A percentile compares a stretch with the other conserved stretches of the same genome.
Evolutionary conservation across 345 rosid species (phyloP).

Genomic region (Bruguiera gymnorhiza): DNA sequence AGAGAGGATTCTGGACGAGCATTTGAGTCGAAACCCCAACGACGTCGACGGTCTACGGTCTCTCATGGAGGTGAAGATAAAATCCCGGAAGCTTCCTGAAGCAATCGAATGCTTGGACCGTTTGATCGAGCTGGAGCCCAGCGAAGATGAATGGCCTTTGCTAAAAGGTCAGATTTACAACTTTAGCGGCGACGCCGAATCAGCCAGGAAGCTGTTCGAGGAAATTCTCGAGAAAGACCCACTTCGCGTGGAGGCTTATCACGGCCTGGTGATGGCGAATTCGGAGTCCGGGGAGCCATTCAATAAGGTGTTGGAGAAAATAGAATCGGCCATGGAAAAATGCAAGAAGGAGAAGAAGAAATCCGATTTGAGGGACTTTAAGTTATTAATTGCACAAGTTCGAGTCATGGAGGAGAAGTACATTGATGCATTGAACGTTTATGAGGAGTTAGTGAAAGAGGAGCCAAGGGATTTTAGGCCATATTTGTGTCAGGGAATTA

Average conservation of each 20-base stretch:
- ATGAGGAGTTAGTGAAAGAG: slow-evolving; percentile 75
- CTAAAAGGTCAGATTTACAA: slow-evolving; percentile 59
- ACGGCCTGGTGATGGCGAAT: slow-evolving; percentile 69
- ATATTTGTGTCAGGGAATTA: slow-evolving; percentile 80
- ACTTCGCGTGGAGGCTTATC: slow-evolving; percentile 78
- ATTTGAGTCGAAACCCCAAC: slow-evolving; percentile 35
- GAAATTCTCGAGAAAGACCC: slow-evolving; percentile 66
- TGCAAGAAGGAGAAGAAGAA: slow-evolving; percentile 69
- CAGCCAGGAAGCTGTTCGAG: slow-evolving; percentile 56
- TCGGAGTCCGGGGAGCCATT: slow-evolving; percentile 52
- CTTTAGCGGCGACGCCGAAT: slow-evolving; percentile 57
- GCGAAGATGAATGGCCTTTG: slow-evolving; percentile 72
- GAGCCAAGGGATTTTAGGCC: slow-evolving; percentile 96
- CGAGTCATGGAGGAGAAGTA: slow-evolving; percentile 65
- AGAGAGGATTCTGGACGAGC: slow-evolving; percentile 51
- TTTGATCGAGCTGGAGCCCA: slow-evolving; percentile 68
- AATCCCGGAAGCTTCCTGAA: slow-evolving; percentile 49
- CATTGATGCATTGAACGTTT: slow-evolving; percentile 68
- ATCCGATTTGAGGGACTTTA: slow-evolving; percentile 70
- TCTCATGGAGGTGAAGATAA: slow-evolving; percentile 70
- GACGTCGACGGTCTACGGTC: slow-evolving; percentile 52
- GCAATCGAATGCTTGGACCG: slow-evolving; percentile 59
- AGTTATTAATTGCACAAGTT: slow-evolving; percentile 73
- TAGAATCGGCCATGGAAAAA: slow-evolving; percentile 60
- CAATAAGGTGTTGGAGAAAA: slow-evolving; percentile 48